Base-by-base conservation (phyloP, 1,284 basidiomycete genomes). In the Farysia itapuensis region DNA sequence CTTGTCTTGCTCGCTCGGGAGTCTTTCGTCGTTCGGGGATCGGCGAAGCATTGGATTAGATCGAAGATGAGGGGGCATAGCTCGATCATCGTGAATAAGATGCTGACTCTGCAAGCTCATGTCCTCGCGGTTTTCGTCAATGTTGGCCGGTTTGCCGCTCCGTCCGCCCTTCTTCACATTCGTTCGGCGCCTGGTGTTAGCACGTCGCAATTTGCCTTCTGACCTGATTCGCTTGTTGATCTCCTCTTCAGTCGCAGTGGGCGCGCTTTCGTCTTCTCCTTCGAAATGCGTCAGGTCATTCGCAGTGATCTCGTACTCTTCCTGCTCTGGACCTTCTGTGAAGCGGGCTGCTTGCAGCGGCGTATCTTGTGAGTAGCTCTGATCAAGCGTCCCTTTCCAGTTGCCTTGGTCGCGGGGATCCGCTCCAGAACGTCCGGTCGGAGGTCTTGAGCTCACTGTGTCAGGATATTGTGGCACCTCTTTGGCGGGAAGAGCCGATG, bases 241-340 rank as follows among this genome's bases (percentile, higher is more conserved):
- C 59, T 80, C 78, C 16, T 79, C 79, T 70, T 91, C 88, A 15
- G 82, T 85, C 0, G 84, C 83, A 5, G 84, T 77, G 4, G 79
- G 80, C 21, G 82, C 79, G 64, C 47, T 57, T 25, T 89, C 86
- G 52, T 87, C 82, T 56, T 89, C 78, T 20, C 87, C 87, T 53
- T 89, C 87, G 64, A 88, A 91, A 64, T 89, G 87, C 6, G 88
- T 89, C 42, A 88, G 79, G 61, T 89, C 87, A 14, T 86, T 78
- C 0, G 83, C 80, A 38, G 84, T 80, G 44, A 84, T 82, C 18
- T 78, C 78, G 41, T 78, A 77, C 29, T 74, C 74, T n/a, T 70
- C 57, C 48, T 82, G 79, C 11, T 80, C 80, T 5, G 79, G 67
- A 21, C 79, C 79, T 25, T 78, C 77, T 5, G 64, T 67, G 42